Evolutionary conservation across 441 rosid species (phyloP), one percentile per base, ranked within the genome.

Genomic region (Pelargonium myrrhifolium): DNA sequence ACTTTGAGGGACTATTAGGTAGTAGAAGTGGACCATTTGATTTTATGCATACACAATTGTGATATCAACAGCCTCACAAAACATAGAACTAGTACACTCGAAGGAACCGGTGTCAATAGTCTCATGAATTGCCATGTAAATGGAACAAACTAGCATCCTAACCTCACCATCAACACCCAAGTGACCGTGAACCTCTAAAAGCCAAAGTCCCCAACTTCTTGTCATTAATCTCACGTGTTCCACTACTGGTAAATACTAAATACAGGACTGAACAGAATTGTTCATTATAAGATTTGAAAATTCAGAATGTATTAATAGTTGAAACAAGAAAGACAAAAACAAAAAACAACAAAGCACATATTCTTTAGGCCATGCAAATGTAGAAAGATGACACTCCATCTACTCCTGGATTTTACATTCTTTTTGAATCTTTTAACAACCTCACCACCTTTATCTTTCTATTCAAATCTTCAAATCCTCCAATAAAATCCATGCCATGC

Each of bases 381-480:
- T 55, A 7, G 20, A 53, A 53, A 53, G 60, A 53, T 53, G 60
- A 9, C 60, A 53, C 20, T 53, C 60, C 22, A 53, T 53, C 60
- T 53, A 53, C 60, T 53, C 20, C 24, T 6, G 60, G 24, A 22
- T 53, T 53, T 18, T 9, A 53, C 22, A 47, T 47, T 14, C 15
- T 12, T 14, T 47, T 47, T 12, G 53, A 17, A 14, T 17, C 28
- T 17, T 18, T 53, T 53, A 53, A 53, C 60, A 53, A 18, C 24
- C 60, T 53, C 60, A 53, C 24, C 60, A 53, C 60, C 60, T 53
- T 53, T 53, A 3, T 53, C 60, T 53, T 20, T 8, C 60, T 53
- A 7, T 22, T 6, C 18, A 53, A 17, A 17, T 53, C 24, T 4
- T 51, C 21, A 15, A 17, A 51, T 20, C n/a, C 58, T 17, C 60